phyloP scores from a whole-genome alignment of 2,329 filamentous ascomycete species.

The Pseudopyricularia javanii region DNA sequence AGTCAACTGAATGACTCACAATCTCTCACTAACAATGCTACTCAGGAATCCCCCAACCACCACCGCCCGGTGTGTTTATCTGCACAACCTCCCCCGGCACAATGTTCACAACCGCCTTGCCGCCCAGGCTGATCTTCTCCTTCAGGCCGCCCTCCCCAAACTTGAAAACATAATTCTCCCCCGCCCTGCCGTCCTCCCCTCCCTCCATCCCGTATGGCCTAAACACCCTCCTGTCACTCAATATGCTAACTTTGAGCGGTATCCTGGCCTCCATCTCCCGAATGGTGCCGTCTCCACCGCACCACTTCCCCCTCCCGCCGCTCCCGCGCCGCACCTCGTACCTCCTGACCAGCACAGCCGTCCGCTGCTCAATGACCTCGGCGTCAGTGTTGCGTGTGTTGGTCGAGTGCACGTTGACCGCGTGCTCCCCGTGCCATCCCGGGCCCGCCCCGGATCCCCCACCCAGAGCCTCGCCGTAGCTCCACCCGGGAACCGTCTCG shows the following conservation, averaged over 20 bases:
- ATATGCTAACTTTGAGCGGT: slow-evolving; percentile 65
- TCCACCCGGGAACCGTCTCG: slow-evolving; percentile 52
- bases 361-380: slow-evolving; percentile 67
- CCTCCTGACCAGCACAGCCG: slow-evolving; percentile 59
- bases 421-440: slow-evolving; percentile 59
- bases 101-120: background rate
- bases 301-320: slow-evolving; percentile 52
- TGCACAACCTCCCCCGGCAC: background rate
- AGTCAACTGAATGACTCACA: too few species aligned
- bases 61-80: background rate
- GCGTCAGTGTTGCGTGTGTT: slow-evolving; percentile 76
- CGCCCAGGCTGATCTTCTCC: background rate
- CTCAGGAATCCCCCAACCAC: background rate
- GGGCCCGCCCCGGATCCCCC: slow-evolving; percentile 65
- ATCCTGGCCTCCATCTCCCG: slow-evolving; percentile 73
- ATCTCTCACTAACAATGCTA: too few species aligned
- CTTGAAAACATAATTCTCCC: slow-evolving; percentile 18
- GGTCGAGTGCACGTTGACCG: slow-evolving; percentile 78
- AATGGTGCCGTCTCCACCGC: slow-evolving; percentile 65
- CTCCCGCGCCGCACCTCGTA: slow-evolving; percentile 54
- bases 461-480: slow-evolving; percentile 79
- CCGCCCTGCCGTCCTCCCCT: slow-evolving; percentile 65
- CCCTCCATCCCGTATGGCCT: slow-evolving; percentile 75
- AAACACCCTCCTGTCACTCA: slow-evolving; percentile 66
- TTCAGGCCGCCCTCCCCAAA: background rate